phyloP scores from a whole-genome alignment of 306 rosid genomes.

The Sophora flavescens region DNA sequence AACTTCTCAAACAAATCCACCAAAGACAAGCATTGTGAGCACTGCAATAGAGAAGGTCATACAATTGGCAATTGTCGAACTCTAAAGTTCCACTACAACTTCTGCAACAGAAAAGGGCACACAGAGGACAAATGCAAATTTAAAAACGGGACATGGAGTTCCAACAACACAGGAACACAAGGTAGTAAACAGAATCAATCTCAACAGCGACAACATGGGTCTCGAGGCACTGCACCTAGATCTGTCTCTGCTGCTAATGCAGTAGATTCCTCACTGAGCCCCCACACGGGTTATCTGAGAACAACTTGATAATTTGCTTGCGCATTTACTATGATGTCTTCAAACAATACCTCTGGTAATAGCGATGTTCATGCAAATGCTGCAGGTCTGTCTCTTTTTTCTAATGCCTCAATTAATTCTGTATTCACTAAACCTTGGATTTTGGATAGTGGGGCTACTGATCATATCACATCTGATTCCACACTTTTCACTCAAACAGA shows the following conservation, averaged over 20 bases:
- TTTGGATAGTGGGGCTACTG: not conserved
- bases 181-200: not conserved
- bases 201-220: not conserved
- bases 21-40: slow-evolving; percentile 34
- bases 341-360: not conserved
- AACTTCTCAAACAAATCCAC: not conserved
- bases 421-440: slow-evolving; percentile 18
- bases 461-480: slow-evolving; percentile 32
- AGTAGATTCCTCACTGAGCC: slow-evolving; percentile 6
- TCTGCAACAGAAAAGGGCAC: not conserved
- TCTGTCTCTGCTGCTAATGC: not conserved
- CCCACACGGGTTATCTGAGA: not conserved
- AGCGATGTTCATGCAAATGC: slow-evolving; percentile 22
- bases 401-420: slow-evolving; percentile 31
- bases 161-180: not conserved
- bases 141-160: slow-evolving; percentile 36
- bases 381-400: slow-evolving; percentile 29
- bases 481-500: not conserved
- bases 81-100: slow-evolving; percentile 25
- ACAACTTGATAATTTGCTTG: not conserved
- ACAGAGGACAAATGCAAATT: slow-evolving; percentile 38
- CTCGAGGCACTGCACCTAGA: not conserved
- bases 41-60: slow-evolving; percentile 37
- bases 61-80: slow-evolving; percentile 43
- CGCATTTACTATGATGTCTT: not conserved